Conservation (phyloP, 192 early-diverging fungal genomes). For the Gryganskiella cystojenkinii region DNA sequence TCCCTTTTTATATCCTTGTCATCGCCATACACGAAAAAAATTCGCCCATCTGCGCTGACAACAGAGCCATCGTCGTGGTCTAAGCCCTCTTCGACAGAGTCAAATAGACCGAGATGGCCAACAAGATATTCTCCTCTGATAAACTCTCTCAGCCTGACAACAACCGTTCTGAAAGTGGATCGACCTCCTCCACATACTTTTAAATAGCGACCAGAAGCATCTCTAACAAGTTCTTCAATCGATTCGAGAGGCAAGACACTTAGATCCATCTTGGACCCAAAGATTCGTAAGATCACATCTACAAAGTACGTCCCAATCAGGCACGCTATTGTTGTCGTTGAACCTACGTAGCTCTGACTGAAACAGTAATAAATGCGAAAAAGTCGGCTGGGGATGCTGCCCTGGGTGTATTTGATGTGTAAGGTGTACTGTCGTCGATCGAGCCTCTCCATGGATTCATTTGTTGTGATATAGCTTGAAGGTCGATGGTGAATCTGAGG, state of each 20-base stretch:
- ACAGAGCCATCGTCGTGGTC: slow-evolving; percentile 63
- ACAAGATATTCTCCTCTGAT: slow-evolving; percentile 65
- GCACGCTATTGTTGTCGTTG: slow-evolving; percentile 19
- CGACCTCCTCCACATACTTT: slow-evolving; percentile 54
- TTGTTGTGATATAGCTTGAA: slow-evolving; percentile 6
- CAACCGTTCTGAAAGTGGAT: slow-evolving; percentile 40
- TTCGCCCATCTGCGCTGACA: slow-evolving; percentile 70
- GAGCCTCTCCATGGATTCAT: slow-evolving; percentile 16
- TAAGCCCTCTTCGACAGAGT: slow-evolving; percentile 61
- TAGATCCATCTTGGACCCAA: slow-evolving; percentile 60
- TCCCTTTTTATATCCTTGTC: too few species aligned
- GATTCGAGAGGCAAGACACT: slow-evolving; percentile 53
- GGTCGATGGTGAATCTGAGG: slow-evolving; percentile 39
- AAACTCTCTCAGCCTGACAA: slow-evolving; percentile 21
- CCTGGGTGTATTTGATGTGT: not conserved
- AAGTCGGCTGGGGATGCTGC: not conserved
- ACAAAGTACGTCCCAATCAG: slow-evolving; percentile 61
- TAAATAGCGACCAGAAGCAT: slow-evolving; percentile 65
- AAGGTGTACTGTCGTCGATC: slow-evolving; percentile 16
- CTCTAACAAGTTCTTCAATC: slow-evolving; percentile 66
- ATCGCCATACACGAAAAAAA: too few species aligned
- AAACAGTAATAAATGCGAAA: slow-evolving; percentile 11
- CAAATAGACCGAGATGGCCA: slow-evolving; percentile 62
- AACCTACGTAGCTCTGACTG: not conserved
- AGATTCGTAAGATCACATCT: slow-evolving; percentile 64